A percentile compares a stretch with the other conserved stretches of the same genome.
Evolutionary conservation across 306 rosid genomes (phyloP).

Genomic region (Astragalus membranaceus): DNA sequence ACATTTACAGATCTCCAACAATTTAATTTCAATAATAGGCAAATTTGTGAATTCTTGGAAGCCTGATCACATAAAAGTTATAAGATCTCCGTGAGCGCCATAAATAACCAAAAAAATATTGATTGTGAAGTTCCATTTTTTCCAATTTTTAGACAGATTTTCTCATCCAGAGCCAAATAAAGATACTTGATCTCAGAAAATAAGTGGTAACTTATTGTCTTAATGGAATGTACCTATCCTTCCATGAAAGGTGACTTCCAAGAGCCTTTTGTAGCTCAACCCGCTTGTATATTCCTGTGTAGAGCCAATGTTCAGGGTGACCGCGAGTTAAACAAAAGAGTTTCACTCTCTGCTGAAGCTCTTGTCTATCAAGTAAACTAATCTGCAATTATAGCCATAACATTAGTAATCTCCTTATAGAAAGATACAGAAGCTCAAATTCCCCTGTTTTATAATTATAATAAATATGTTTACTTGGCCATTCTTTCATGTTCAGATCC

Average conservation of each 20-base stretch:
- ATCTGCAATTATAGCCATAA: constrained; percentile 44
- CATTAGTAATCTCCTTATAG: constrained; percentile 13
- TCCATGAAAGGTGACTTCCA: constrained; percentile 94
- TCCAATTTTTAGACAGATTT: background rate
- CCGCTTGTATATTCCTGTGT: constrained; percentile 57
- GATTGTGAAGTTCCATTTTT: constrained; percentile 13
- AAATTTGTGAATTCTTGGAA: background rate
- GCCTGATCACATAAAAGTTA: background rate
- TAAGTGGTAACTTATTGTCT: background rate
- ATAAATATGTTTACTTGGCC: background rate
- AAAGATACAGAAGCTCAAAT: background rate
- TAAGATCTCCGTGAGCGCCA: background rate
- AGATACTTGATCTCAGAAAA: background rate
- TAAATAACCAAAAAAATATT: constrained; percentile 1
- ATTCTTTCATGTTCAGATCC: background rate
- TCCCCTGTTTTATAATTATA: background rate
- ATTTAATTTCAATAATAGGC: background rate
- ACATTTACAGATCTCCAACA: background rate
- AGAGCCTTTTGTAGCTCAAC: constrained; percentile 85
- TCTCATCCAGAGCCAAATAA: background rate
- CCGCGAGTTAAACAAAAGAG: constrained; percentile 54
- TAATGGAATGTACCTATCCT: constrained; percentile 63
- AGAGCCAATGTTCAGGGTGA: constrained; percentile 83
- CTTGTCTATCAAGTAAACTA: constrained; percentile 89
- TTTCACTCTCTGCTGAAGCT: constrained; percentile 83